Base-by-base conservation (phyloP, 306 rosid species). In the Vicia villosa region DNA sequence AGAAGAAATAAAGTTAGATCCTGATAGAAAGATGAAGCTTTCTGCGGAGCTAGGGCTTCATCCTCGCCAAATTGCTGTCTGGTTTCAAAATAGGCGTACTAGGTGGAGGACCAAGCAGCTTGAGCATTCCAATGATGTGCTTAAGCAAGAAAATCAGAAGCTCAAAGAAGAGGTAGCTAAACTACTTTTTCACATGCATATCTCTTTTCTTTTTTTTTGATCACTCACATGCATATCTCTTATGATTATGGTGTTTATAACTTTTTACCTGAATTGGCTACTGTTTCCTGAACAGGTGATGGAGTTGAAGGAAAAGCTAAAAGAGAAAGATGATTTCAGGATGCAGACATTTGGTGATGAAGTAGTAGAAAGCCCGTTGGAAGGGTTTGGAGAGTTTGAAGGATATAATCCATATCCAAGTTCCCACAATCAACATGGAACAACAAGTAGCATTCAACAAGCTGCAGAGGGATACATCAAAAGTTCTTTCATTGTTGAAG, bases 71-170 rank as follows among this genome's bases (percentile, higher is more conserved):
- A n/a, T n/a, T n/a, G n/a, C n/a, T n/a, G n/a, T n/a, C n/a, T n/a
- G n/a, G n/a, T 94, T 94, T 70, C 98, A 94, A 72, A 94, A 94
- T 69, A 83, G 97, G 77, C 84, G 98, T 49, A 86, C 97, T 45
- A 83, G 97, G 51, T 90, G 96, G 97, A 94, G 88, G 79, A 77
- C 85, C 6, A 94, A 94, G 86, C 90, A 94, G 68, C 94, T 94
- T 15, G 89, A 94, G 56, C 78, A 77, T 62, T 74, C 88, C 77
- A 88, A 94, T 26, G 85, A 86, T 45, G 43, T 80, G 0, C 96
- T 94, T 34, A 94, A 85, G 70, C 94, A 88, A 10, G 87, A 94
- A 74, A 94, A 88, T 24, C 87, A 74, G 8, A 85, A 66, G 63
- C 98, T 94, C 57, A 95, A 90, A 75, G 88, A 90, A 52, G 89